Percentiles rank a stretch among this genome's conserved stretches.
These are phyloP conservation scores for Vinca minor DNA, from an alignment of 257 asterid genomes.

Conservation along the genomic window DNA sequence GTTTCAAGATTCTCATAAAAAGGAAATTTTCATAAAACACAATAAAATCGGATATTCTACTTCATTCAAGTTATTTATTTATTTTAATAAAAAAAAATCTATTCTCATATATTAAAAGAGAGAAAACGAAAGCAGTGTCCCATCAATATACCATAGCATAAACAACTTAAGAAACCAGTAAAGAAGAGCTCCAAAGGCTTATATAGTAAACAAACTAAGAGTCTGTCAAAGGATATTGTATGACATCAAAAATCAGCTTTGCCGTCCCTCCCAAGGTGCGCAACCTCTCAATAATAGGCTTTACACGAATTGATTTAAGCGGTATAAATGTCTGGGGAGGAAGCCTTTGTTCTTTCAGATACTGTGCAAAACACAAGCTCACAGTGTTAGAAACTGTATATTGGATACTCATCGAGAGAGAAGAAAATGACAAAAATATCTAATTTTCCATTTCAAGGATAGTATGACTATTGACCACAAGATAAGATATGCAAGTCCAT, in stretches of 20 bases:
- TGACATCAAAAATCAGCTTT: conserved; percentile 80
- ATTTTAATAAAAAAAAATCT: too few species aligned
- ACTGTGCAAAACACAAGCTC: conserved; percentile 38
- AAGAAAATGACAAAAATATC: neutral
- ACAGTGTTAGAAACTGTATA: neutral
- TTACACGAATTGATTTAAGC: conserved; percentile 85
- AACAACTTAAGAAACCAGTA: neutral
- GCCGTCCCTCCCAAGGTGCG: conserved; percentile 93
- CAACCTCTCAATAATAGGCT: conserved; percentile 76
- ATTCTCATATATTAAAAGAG: neutral
- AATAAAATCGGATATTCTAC: neutral
- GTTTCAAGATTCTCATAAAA: neutral
- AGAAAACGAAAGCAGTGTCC: neutral
- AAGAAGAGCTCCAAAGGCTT: neutral
- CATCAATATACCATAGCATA: neutral
- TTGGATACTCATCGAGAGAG: neutral
- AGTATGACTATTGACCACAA: neutral
- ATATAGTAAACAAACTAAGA: neutral
- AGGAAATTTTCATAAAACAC: neutral
- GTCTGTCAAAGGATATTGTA: conserved; percentile 72
- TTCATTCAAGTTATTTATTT: too few species aligned
- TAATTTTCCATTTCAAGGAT: neutral
- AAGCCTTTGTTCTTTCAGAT: conserved; percentile 93
- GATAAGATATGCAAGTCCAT: neutral
- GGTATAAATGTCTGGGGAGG: conserved; percentile 99